Percentiles rank a stretch among this genome's conserved stretches.
Conservation (phyloP, 2,329 filamentous ascomycete genomes). For the Lecanicillium sp. region DNA sequence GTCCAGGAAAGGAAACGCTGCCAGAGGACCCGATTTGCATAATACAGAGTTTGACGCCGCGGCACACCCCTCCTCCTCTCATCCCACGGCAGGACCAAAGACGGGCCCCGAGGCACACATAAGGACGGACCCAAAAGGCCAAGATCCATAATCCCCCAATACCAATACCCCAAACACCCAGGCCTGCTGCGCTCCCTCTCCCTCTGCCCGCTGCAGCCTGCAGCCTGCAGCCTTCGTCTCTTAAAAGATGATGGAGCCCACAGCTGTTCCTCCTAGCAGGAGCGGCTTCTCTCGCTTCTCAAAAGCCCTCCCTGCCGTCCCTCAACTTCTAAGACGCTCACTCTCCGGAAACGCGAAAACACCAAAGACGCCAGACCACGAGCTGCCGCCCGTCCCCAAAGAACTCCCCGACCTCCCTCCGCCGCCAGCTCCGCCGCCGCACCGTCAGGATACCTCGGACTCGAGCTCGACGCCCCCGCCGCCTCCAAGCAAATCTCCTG, state of each 20-base stretch:
- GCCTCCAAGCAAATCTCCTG: slow-evolving; percentile 12
- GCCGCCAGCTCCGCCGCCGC: slow-evolving; percentile 22
- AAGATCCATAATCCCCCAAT: no score
- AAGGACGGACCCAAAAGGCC: no score
- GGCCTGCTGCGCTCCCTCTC: not conserved
- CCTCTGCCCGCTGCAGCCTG: no score
- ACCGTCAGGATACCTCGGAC: slow-evolving; percentile 14
- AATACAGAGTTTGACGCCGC: no score
- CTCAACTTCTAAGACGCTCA: slow-evolving; percentile 18
- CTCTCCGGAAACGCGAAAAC: not conserved
- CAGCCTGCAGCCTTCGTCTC: not conserved
- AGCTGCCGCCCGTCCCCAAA: slow-evolving; percentile 18
- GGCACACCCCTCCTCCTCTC: no score
- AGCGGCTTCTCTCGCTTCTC: slow-evolving; percentile 50
- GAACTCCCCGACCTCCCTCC: slow-evolving; percentile 20
- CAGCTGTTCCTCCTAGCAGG: slow-evolving; percentile 26
- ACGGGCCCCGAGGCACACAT: no score
- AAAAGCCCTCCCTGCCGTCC: slow-evolving; percentile 50
- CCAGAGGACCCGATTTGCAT: no score
- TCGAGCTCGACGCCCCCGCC: slow-evolving; percentile 19
- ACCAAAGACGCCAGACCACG: slow-evolving; percentile 14
- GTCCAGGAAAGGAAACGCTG: no score
- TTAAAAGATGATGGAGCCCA: slow-evolving; percentile 16
- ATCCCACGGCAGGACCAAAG: no score
- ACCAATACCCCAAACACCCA: not conserved